These are phyloP conservation scores for Microthyrium microscopicum DNA, from an alignment of 2,329 filamentous ascomycete species.

Conservation along the genomic window DNA sequence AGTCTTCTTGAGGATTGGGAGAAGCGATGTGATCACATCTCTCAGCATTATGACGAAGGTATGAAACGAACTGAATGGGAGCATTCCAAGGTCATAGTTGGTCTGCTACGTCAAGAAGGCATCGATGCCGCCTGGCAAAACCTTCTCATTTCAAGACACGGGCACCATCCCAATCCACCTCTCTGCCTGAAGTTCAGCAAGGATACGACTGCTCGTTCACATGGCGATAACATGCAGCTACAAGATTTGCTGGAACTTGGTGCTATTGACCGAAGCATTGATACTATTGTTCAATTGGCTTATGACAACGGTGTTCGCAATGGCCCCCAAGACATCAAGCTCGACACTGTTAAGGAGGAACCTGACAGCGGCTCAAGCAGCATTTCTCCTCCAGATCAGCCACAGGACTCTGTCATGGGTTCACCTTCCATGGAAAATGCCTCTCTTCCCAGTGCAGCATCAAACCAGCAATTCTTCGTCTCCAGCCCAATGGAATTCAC, in stretches of 20 bases:
- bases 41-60: slow-evolving; percentile 47
- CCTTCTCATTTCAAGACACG: slow-evolving; percentile 35
- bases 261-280: slow-evolving; percentile 2
- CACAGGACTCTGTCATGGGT: too few relatives aligned
- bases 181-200: slow-evolving; percentile 29
- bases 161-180: slow-evolving; percentile 32
- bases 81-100: slow-evolving; percentile 52
- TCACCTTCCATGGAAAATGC: too few relatives aligned
- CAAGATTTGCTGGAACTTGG: slow-evolving; percentile 9
- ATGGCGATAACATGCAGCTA: slow-evolving; percentile 7
- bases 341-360: too few relatives aligned
- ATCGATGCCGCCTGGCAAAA: slow-evolving; percentile 46
- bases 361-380: too few relatives aligned
- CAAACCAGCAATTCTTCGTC: too few relatives aligned
- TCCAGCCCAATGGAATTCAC: too few relatives aligned
- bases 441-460: too few relatives aligned
- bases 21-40: slow-evolving; percentile 51
- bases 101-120: slow-evolving; percentile 47
- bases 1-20: slow-evolving; percentile 46
- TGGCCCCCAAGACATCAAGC: too few relatives aligned
- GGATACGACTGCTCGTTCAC: slow-evolving; percentile 23
- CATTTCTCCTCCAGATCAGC: too few relatives aligned
- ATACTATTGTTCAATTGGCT: slow-evolving; percentile 5
- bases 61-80: slow-evolving; percentile 50
- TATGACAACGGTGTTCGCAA: slow-evolving; percentile 8